Conservation (phyloP, 352 stramenopile genomes). For the Globisporangium polare region DNA sequence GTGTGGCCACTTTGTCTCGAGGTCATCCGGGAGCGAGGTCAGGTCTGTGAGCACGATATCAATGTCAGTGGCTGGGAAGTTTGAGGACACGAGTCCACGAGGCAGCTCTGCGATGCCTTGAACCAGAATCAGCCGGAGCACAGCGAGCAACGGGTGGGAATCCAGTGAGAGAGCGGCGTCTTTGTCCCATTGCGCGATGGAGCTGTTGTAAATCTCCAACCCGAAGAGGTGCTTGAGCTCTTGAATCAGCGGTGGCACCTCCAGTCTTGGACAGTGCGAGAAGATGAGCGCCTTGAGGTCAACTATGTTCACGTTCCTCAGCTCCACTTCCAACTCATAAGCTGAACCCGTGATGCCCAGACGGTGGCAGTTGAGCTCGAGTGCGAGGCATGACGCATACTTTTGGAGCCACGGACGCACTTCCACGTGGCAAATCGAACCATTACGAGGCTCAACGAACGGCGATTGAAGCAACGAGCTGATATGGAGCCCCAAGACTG, state of each 20-base stretch:
- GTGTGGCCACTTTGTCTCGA: neutral
- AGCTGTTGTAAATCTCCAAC: slow-evolving; percentile 28
- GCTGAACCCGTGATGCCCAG: slow-evolving; percentile 8
- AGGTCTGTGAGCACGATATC: neutral
- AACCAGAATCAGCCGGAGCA: neutral
- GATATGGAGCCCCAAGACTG: neutral
- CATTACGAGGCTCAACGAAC: neutral
- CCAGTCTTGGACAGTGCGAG: slow-evolving; percentile 19
- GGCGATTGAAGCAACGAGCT: neutral
- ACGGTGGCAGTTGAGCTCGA: slow-evolving; percentile 22
- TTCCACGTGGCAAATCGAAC: neutral
- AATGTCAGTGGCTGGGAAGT: neutral
- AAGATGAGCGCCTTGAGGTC: slow-evolving; percentile 15
- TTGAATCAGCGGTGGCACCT: slow-evolving; percentile 13
- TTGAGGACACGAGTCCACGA: neutral
- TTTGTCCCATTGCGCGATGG: slow-evolving; percentile 16
- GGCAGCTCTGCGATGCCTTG: neutral
- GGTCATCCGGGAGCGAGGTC: neutral
- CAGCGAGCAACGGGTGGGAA: slow-evolving; percentile 9
- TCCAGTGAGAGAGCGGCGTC: slow-evolving; percentile 14
- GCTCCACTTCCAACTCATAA: neutral
- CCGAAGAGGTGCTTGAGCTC: slow-evolving; percentile 22
- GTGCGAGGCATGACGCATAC: slow-evolving; percentile 17
- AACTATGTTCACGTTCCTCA: slow-evolving; percentile 4
- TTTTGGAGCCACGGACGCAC: slow-evolving; percentile 35